These are phyloP conservation scores for Tympanopsis confertula DNA, from an alignment of 2,329 filamentous ascomycete species.

Conservation along the genomic window DNA sequence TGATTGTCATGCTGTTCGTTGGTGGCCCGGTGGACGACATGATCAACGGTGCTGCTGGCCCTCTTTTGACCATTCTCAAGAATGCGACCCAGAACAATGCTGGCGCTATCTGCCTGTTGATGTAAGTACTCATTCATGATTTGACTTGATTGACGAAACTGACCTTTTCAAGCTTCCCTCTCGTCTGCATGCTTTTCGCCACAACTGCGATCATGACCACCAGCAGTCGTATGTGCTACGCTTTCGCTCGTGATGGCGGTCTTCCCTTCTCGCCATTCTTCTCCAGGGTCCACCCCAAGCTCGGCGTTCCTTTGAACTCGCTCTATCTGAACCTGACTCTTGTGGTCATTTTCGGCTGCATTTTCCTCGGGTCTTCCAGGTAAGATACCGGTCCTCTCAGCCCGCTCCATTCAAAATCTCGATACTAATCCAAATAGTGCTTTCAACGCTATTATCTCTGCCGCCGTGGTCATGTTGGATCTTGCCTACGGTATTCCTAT, in stretches of 20 bases:
- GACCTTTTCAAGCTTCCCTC: constrained; percentile 30
- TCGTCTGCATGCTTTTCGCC: constrained; percentile 53
- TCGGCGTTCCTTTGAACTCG: constrained; percentile 57
- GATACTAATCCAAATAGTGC: no score
- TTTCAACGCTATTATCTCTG: constrained; percentile 61
- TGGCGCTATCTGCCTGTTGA: constrained; percentile 51
- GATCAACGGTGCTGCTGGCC: constrained; percentile 41
- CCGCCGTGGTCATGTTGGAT: constrained; percentile 61
- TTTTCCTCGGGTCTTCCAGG: constrained; percentile 55
- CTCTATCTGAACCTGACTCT: constrained; percentile 46
- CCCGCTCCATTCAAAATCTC: not conserved
- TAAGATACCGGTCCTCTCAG: not conserved
- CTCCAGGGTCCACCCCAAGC: constrained; percentile 43
- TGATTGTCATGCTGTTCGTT: constrained; percentile 53
- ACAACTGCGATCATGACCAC: constrained; percentile 55
- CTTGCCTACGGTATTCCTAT: constrained; percentile 67
- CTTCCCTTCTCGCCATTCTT: constrained; percentile 50
- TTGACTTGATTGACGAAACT: not conserved
- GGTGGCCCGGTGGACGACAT: constrained; percentile 43
- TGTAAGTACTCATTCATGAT: constrained; percentile 24
- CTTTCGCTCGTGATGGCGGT: constrained; percentile 56
- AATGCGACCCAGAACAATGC: constrained; percentile 49
- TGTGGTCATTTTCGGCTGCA: constrained; percentile 56
- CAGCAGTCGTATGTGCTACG: constrained; percentile 53
- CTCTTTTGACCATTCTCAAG: constrained; percentile 49